These are phyloP conservation scores for Cyclocybe cylindracea DNA, from an alignment of 768 basidiomycete species.

Conservation along the genomic window DNA sequence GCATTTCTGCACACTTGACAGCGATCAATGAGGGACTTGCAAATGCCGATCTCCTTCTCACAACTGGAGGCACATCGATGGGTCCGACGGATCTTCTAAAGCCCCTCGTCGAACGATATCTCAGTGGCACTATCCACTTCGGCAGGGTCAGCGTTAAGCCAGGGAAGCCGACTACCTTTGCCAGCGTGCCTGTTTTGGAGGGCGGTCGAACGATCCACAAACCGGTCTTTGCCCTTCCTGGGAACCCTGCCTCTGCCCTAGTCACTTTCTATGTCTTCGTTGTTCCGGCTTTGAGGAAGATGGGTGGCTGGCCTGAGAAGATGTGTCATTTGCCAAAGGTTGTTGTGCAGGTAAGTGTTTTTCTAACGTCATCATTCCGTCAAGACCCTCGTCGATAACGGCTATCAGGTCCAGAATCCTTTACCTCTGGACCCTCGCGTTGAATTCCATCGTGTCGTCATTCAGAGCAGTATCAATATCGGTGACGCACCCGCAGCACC, in stretches of 20 bases:
- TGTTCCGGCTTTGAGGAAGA: slow-evolving; percentile 69
- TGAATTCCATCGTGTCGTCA: slow-evolving; percentile 81
- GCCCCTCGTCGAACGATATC: slow-evolving; percentile 81
- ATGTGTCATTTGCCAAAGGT: slow-evolving; percentile 62
- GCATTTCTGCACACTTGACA: slow-evolving; percentile 56
- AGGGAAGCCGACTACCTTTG: slow-evolving; percentile 91
- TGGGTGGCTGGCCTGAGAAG: slow-evolving; percentile 66
- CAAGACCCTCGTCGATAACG: background rate
- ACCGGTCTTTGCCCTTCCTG: slow-evolving; percentile 82
- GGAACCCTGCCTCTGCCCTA: slow-evolving; percentile 87
- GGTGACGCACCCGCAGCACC: slow-evolving; percentile 22
- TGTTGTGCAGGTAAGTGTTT: slow-evolving; percentile 55
- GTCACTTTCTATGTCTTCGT: slow-evolving; percentile 88
- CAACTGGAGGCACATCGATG: slow-evolving; percentile 93
- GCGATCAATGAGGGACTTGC: slow-evolving; percentile 59
- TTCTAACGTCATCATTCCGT: background rate
- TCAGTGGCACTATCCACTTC: slow-evolving; percentile 80
- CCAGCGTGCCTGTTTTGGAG: slow-evolving; percentile 55
- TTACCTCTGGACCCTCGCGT: slow-evolving; percentile 74
- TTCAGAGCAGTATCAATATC: slow-evolving; percentile 29
- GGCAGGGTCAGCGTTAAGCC: slow-evolving; percentile 83
- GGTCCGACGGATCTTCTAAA: slow-evolving; percentile 86
- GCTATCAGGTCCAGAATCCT: slow-evolving; percentile 49
- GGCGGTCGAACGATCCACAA: slow-evolving; percentile 38
- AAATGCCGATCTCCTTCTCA: slow-evolving; percentile 72